Evolutionary conservation across 441 rosid species (phyloP), one percentile per base, ranked within the genome.

Genomic region (Mallotus repandus): DNA sequence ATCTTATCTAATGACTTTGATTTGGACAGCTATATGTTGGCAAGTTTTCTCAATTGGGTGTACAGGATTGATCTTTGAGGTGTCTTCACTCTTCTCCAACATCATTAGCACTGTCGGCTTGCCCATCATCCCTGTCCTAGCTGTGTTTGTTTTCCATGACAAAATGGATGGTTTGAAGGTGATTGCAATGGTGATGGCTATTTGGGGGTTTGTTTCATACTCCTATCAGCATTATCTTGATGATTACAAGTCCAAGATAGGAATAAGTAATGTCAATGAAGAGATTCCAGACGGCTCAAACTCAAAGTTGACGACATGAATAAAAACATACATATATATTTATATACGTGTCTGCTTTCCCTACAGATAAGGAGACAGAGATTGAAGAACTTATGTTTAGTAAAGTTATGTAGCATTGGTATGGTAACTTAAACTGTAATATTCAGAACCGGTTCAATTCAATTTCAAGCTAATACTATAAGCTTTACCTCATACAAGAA

Each of bases 131-230:
- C 91, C 91, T 2, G 70, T 87, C 38, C 77, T 83, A 1, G 87
- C 91, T 10, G 85, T 83, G 46, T 63, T 86, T 22, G 70, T 83
- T 68, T 89, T 84, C 63, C 79, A 70, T 21, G 91, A 89, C 6
- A 84, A 80, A 64, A 83, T 87, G 88, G 72, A 74, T 67, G 87
- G 84, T 8, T 32, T 83, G 14, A 87, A 87, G 78, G 84, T 53
- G 13, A 59, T 86, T 3, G 81, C 89, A 4, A 62, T 84, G 86
- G 9, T 84, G 70, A 45, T 86, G 78, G 88, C 89, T 2, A 43
- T 86, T 4, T 84, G 86, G 89, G 91, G 88, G 1, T 89, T 84
- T 71, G 52, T 80, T 71, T 89, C 89, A 3, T 87, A 85, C 56
- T n/a, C 77, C 3, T 89, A 87, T 74, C 89, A 87, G 79, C 86